A percentile compares a stretch with the other conserved stretches of the same genome.
phyloP scores from a whole-genome alignment of 345 rosid genomes.

The Eutrema heterophyllum region DNA sequence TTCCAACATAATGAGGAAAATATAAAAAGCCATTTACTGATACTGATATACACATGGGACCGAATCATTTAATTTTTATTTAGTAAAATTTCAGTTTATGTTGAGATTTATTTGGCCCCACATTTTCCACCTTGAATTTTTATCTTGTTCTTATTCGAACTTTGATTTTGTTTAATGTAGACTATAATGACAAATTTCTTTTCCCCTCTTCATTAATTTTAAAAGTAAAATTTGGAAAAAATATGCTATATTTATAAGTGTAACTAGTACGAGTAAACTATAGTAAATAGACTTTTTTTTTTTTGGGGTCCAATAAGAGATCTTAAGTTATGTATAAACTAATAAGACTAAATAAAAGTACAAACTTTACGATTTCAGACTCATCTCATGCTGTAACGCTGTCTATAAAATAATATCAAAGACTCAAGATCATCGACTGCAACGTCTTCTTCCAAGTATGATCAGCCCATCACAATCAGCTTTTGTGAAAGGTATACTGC shows the following conservation, averaged over 20 bases:
- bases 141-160: neutral
- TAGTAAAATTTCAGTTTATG: slow-evolving; percentile 17
- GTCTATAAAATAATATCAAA: too few relatives aligned
- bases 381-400: too few relatives aligned
- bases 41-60: slow-evolving; percentile 4
- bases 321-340: too few relatives aligned
- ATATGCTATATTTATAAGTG: neutral
- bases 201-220: neutral
- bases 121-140: neutral
- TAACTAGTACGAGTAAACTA: neutral
- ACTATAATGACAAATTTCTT: neutral
- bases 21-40: neutral
- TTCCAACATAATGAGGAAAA: neutral
- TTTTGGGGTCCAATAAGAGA: neutral
- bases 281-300: neutral
- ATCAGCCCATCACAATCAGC: too few relatives aligned
- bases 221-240: neutral
- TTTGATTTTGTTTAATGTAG: neutral
- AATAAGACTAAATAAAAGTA: too few relatives aligned
- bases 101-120: slow-evolving; percentile 7
- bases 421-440: too few relatives aligned
- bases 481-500: too few relatives aligned
- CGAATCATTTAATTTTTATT: slow-evolving; percentile 1
- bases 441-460: too few relatives aligned
- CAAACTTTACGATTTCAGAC: too few relatives aligned